Conservation (phyloP, 768 basidiomycete genomes). For the Daedaleopsis sinensis region DNA sequence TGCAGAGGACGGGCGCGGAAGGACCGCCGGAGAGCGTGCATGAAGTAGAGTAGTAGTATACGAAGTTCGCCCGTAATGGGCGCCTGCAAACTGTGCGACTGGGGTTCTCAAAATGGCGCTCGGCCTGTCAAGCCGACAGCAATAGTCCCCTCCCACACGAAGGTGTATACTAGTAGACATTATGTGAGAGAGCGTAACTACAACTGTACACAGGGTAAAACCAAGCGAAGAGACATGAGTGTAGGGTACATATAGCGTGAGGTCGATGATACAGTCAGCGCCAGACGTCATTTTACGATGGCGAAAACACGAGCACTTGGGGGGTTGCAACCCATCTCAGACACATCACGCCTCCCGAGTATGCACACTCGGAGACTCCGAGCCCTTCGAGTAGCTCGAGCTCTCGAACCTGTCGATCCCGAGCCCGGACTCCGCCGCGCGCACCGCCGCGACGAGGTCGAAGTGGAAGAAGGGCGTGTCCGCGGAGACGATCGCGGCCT, state of each 20-base stretch:
- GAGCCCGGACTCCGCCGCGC: conserved; percentile 55
- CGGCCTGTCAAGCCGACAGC: too few relatives aligned
- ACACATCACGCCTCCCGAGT: conserved; percentile 1
- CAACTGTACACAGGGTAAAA: too few relatives aligned
- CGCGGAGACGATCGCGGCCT: conserved; percentile 43
- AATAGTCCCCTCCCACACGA: too few relatives aligned
- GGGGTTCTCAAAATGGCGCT: not conserved
- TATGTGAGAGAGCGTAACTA: too few relatives aligned
- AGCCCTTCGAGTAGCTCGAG: conserved; percentile 14
- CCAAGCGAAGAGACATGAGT: too few relatives aligned
- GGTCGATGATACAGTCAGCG: too few relatives aligned
- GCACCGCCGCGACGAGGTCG: conserved; percentile 74
- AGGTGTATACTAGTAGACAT: not conserved
- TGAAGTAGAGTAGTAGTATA: not conserved
- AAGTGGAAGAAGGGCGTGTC: conserved; percentile 92
- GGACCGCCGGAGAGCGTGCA: conserved; percentile 3
- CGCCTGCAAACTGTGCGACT: not conserved
- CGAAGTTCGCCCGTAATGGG: not conserved
- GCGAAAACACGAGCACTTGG: too few relatives aligned
- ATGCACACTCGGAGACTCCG: not conserved
- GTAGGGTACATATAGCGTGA: too few relatives aligned
- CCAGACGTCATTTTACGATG: too few relatives aligned
- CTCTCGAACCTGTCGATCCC: not conserved
- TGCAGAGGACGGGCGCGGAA: conserved; percentile 6
- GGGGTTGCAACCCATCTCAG: too few relatives aligned